Evolutionary conservation across 805 yeast species (phyloP).

Genomic region (Crinitomyces ghanaensis): DNA sequence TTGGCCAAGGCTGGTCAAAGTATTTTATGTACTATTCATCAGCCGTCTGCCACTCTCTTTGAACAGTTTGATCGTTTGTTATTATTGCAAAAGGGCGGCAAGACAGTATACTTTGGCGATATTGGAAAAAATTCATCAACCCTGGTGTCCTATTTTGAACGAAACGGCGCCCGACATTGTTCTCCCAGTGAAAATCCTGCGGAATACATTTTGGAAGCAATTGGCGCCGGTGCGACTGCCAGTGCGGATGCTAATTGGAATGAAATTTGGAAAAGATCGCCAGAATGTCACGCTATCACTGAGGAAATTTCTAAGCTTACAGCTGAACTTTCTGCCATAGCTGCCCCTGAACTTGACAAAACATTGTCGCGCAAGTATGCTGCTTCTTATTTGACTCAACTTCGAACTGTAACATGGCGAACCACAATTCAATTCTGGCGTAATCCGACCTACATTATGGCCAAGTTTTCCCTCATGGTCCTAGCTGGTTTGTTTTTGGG

Average conservation of each 20-base stretch:
- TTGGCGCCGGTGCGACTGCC: constrained; percentile 77
- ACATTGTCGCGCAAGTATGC: constrained; percentile 28
- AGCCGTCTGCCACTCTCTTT: constrained; percentile 61
- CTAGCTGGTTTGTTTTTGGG: constrained; percentile 57
- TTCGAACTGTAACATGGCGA: constrained; percentile 32
- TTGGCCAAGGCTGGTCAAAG: constrained; percentile 65
- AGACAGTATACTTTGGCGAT: constrained; percentile 74
- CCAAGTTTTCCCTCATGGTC: constrained; percentile 43
- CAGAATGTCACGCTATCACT: constrained; percentile 28
- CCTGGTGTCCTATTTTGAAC: constrained; percentile 56
- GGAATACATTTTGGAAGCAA: constrained; percentile 59
- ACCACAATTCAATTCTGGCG: constrained; percentile 42
- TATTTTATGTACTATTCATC: constrained; percentile 66
- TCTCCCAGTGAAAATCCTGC: constrained; percentile 55
- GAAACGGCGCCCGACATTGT: constrained; percentile 61
- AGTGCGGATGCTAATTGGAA: constrained; percentile 47
- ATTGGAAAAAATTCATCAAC: constrained; percentile 53
- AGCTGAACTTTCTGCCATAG: constrained; percentile 20
- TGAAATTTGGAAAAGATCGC: constrained; percentile 47
- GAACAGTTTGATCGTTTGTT: constrained; percentile 58
- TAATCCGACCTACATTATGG: constrained; percentile 47
- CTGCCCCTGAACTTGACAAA: constrained; percentile 16
- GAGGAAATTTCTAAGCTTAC: constrained; percentile 27
- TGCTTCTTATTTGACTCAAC: constrained; percentile 37
- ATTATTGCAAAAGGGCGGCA: constrained; percentile 63